Evolutionary conservation across 2,329 filamentous ascomycete species (phyloP).

Genomic region (Aphanocladium album): DNA sequence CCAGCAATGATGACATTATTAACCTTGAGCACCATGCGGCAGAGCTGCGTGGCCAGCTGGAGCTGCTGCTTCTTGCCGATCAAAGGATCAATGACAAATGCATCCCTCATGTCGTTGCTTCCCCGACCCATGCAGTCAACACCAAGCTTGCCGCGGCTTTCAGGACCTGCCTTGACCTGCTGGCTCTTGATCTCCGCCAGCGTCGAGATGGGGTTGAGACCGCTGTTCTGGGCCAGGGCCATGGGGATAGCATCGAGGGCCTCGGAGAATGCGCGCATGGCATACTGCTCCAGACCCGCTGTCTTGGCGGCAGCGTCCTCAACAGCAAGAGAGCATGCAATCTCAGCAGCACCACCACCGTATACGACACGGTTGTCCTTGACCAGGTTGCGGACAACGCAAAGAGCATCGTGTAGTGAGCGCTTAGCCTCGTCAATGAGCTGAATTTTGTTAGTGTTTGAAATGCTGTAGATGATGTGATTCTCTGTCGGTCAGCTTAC

Average conservation of each 20-base stretch:
- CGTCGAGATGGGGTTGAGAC: slow-evolving; percentile 91
- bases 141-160: slow-evolving; percentile 61
- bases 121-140: slow-evolving; percentile 98
- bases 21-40: slow-evolving; percentile 95
- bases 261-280: slow-evolving; percentile 96
- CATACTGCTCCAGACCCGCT: slow-evolving; percentile 96
- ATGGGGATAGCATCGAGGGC: slow-evolving; percentile 91
- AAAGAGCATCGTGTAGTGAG: slow-evolving; percentile 93
- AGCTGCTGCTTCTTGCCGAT: slow-evolving; percentile 98
- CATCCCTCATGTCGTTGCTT: slow-evolving; percentile 94
- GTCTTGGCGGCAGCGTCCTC: slow-evolving; percentile 94
- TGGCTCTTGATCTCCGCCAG: slow-evolving; percentile 92
- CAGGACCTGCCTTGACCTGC: slow-evolving; percentile 70
- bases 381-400: slow-evolving; percentile 94
- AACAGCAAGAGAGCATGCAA: slow-evolving; percentile 92
- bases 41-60: slow-evolving; percentile 91
- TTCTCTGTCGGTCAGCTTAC: slow-evolving; percentile 41
- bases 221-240: slow-evolving; percentile 96
- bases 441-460: slow-evolving; percentile 40
- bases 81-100: slow-evolving; percentile 96
- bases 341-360: slow-evolving; percentile 92
- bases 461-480: background rate
- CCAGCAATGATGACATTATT: slow-evolving; percentile 95
- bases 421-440: slow-evolving; percentile 99
- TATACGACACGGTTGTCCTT: slow-evolving; percentile 96